Conservation (phyloP, 2,329 filamentous ascomycete genomes). For the Sporothrix pallida region DNA sequence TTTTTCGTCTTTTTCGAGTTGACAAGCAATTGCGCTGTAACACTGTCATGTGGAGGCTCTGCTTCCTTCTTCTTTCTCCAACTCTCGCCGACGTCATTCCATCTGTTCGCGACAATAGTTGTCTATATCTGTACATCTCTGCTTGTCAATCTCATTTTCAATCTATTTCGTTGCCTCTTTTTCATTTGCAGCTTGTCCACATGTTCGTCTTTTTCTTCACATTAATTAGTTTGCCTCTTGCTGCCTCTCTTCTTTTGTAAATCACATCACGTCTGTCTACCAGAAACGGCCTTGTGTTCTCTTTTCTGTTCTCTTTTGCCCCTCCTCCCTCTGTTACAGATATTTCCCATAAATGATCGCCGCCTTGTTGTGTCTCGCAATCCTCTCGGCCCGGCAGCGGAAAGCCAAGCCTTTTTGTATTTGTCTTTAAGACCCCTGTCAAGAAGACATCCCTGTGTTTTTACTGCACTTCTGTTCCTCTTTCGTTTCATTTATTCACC, state of each 20-base stretch:
- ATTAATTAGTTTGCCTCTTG: background rate
- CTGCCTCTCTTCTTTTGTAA: background rate
- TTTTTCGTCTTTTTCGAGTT: background rate
- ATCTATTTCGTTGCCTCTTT: background rate
- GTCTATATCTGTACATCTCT: background rate
- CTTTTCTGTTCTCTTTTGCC: too few species aligned
- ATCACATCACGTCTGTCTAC: constrained; percentile 6
- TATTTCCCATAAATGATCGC: constrained; percentile 30
- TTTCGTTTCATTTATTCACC: background rate
- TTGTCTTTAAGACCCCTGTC: background rate
- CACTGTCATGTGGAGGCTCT: background rate
- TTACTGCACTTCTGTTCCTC: background rate
- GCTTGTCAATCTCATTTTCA: background rate
- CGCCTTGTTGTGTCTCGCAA: constrained; percentile 25
- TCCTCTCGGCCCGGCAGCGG: constrained; percentile 17
- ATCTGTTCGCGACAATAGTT: too few species aligned
- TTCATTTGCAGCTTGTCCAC: background rate
- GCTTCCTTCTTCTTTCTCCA: too few species aligned
- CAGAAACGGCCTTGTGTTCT: background rate
- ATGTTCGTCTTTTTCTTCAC: background rate
- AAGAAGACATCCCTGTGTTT: background rate
- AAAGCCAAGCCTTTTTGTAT: background rate
- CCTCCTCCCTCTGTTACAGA: constrained; percentile 15
- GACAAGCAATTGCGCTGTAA: background rate
- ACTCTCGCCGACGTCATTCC: background rate